These are phyloP conservation scores for Lachancea cidri DNA, from an alignment of 805 yeast genomes.

Conservation along the genomic window DNA sequence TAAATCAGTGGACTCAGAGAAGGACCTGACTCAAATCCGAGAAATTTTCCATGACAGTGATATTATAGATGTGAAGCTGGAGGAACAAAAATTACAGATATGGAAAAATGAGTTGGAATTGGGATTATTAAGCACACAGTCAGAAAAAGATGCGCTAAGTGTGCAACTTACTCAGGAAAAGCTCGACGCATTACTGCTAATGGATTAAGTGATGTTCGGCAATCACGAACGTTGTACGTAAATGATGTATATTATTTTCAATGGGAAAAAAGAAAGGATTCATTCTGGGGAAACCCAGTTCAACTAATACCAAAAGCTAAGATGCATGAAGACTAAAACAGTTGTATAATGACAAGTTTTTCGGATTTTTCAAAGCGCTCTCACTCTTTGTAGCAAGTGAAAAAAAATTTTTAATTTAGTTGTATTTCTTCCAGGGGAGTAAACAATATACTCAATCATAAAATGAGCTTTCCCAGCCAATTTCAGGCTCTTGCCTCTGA, in stretches of 20 bases:
- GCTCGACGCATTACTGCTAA: slow-evolving; percentile 24
- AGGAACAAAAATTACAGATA: slow-evolving; percentile 18
- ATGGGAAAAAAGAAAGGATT: not conserved
- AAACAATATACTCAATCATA: not conserved
- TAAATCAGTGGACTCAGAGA: slow-evolving; percentile 8
- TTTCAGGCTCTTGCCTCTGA: slow-evolving; percentile 15
- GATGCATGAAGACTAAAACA: no score
- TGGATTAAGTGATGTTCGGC: not conserved
- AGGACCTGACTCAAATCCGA: slow-evolving; percentile 14
- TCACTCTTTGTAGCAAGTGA: not conserved
- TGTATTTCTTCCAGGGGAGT: not conserved
- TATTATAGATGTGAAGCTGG: slow-evolving; percentile 21
- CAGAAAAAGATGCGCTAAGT: slow-evolving; percentile 30
- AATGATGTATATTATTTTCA: no score
- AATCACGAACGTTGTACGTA: not conserved
- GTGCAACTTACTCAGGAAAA: slow-evolving; percentile 35
- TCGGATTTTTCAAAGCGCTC: no score
- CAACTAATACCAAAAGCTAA: no score
- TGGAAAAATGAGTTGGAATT: slow-evolving; percentile 25
- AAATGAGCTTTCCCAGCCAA: slow-evolving; percentile 19
- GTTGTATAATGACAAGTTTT: no score
- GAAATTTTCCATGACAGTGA: slow-evolving; percentile 19
- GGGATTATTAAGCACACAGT: slow-evolving; percentile 24
- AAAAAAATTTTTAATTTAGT: no score
- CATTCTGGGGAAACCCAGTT: not conserved